Conservation (phyloP, 202 grass and related monocot genomes). For the Zoysia matrella region DNA sequence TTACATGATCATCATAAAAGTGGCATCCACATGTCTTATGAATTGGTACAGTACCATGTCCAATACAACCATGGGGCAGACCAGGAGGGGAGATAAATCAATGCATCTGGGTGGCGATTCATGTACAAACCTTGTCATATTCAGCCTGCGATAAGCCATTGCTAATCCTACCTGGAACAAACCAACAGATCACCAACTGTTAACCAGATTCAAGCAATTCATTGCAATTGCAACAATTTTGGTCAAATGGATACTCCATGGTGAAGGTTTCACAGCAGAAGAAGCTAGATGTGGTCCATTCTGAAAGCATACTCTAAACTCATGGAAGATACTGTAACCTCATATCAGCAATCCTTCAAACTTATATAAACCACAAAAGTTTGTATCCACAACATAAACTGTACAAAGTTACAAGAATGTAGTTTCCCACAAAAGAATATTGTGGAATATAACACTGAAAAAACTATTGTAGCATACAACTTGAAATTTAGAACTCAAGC, state of each 20-base stretch:
- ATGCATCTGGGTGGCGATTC: neutral
- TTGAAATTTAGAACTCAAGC: slow-evolving; percentile 58
- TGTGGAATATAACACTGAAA: no score
- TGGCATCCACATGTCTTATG: neutral
- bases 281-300: neutral
- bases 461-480: slow-evolving; percentile 48
- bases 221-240: slow-evolving; percentile 36
- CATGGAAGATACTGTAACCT: neutral
- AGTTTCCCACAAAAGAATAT: slow-evolving; percentile 10
- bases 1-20: slow-evolving; percentile 31
- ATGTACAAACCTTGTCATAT: slow-evolving; percentile 21
- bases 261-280: slow-evolving; percentile 25
- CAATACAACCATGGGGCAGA: neutral
- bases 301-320: neutral
- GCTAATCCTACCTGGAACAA: neutral
- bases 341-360: slow-evolving; percentile 14
- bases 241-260: slow-evolving; percentile 18
- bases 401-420: slow-evolving; percentile 14
- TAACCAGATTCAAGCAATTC: slow-evolving; percentile 4
- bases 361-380: neutral
- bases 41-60: neutral
- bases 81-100: neutral
- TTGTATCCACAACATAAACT: no score
- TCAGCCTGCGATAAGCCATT: slow-evolving; percentile 17
- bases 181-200: neutral